Base-by-base conservation (phyloP, 202 grass and related monocot species). In the Hordeum pubiflorum region DNA sequence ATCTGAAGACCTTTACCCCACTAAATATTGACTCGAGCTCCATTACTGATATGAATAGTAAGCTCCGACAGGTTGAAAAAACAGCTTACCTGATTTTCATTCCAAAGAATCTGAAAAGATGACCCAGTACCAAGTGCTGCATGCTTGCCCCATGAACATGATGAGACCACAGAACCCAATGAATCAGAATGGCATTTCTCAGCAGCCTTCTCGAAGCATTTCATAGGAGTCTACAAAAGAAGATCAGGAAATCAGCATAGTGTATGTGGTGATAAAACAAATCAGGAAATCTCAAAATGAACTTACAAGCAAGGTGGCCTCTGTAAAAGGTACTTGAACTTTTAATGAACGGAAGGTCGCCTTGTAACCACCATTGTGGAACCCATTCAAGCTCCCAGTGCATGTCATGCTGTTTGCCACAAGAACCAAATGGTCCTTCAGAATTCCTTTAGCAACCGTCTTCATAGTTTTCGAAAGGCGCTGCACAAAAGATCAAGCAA, bases 321-420 rank as follows among this genome's bases (percentile, higher is more conserved):
- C 92, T 14, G 96, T 99, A 65, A 99, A 99, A 78, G 96, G 96
- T 59, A 95, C 90, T 99, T 95, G 92, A 90, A 99, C 89, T 95
- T 99, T 99, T 65, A 95, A 88, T 17, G 92, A 86, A 34, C 90
- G 84, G 72, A 95, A 93, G n/a, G 91, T 92, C 56, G 90, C 89
- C 77, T 91, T 93, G 44, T 90, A 99, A 61, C 96, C 96, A 81
- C 59, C 84, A 83, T 50, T 90, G 64, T 99, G 91, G 83, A 99
- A 99, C 57, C 96, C 96, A 88, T 87, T 90, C 78, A 99, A 79
- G 43, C 79, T 91, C 41, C 96, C 96, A 31, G 90, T 93, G 70
- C 90, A 99, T 21, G 92, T 87, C 90, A 99, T 99, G 80, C 88
- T 99, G 80, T 92, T 99, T 36, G 92, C 85, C 50, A 99, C 96